phyloP scores from a whole-genome alignment of 2,329 filamentous ascomycete genomes.

The Pyricularia sp. region DNA sequence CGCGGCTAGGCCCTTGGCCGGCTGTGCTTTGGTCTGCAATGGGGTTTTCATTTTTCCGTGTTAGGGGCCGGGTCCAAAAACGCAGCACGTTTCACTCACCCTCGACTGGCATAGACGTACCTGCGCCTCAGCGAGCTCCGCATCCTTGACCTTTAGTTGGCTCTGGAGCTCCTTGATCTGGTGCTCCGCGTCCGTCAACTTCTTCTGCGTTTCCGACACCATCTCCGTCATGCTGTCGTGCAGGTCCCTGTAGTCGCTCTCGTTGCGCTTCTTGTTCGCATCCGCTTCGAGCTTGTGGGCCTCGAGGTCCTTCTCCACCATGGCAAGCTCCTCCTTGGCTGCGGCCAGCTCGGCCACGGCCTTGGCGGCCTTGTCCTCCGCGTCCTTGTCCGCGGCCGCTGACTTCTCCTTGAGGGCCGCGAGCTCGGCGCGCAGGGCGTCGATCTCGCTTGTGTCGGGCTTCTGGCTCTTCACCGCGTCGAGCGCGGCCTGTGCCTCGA shows the following conservation, averaged over 20 bases:
- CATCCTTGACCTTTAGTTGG: conserved; percentile 53
- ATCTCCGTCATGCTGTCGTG: conserved; percentile 52
- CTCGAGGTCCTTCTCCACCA: conserved; percentile 43
- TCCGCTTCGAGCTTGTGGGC: conserved; percentile 40
- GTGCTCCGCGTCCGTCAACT: conserved; percentile 31
- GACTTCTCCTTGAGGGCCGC: conserved; percentile 32
- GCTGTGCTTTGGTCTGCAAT: conserved; percentile 33
- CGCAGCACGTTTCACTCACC: not conserved
- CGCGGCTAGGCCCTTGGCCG: conserved; percentile 39
- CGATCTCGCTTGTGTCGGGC: conserved; percentile 44
- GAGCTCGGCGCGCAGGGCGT: conserved; percentile 42
- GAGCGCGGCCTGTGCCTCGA: conserved; percentile 49
- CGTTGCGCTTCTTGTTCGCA: conserved; percentile 42
- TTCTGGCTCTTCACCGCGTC: conserved; percentile 48
- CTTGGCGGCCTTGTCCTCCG: conserved; percentile 26
- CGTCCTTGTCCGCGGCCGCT: conserved; percentile 19
- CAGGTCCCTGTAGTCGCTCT: conserved; percentile 53
- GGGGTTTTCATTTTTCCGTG: conserved; percentile 4
- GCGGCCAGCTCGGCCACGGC: conserved; percentile 25
- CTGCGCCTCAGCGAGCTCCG: conserved; percentile 53
- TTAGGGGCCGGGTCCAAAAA: not conserved
- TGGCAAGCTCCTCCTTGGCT: conserved; percentile 33
- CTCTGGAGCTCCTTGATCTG: conserved; percentile 41
- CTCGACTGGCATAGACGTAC: conserved; percentile 24
- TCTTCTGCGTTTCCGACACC: conserved; percentile 46